Evolutionary conservation across 768 basidiomycete species (phyloP), one percentile per base, ranked within the genome.

Genomic region (Suillus ampliporus): DNA sequence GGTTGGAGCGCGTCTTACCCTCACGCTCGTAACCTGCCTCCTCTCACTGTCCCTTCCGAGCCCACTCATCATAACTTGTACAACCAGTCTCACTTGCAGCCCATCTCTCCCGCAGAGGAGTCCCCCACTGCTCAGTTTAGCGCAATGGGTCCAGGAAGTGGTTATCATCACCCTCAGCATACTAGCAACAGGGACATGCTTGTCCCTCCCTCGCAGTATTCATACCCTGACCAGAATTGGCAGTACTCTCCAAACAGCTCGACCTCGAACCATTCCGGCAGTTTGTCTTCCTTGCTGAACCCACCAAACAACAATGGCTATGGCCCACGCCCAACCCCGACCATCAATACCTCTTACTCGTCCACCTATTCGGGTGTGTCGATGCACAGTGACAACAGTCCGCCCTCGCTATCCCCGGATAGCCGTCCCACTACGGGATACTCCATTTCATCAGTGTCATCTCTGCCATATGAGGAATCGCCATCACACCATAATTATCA

Each of bases 371-470:
- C 88, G 8, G 85, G 83, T 35, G 83, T 89, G 80, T 86, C 87
- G 46, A 83, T 90, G 81, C 84, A 86, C 71, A 82, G 82, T 47
- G 86, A 88, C 64, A 87, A 89, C 67, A 86, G 86, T 40, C 90
- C 89, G 0, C 91, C 90, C 1, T 79, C 81, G 9, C 74, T 91
- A 66, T 94, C 92, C 4, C 92, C 92, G 6, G 92, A 94, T 73
- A 91, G 90, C 75, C 87, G 92, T 57, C 92, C 92, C 1, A 89
- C 89, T 2, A 93, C 92, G 0, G 91, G 92, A 19, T 94, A 94
- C 74, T 93, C 92, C 43, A 91, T 92, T 61, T 89, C 90, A 2
- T 92, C 90, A 14, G 90, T 92, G 66, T 90, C 89, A 1, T 92
- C 90, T 21, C 72, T 91, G 66, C 83, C 88, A 0, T 91, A 92